Evolutionary conservation across 1,139 yeast species (phyloP), one percentile per base, ranked within the genome.

Genomic region (Trichomonascaceae sp.): DNA sequence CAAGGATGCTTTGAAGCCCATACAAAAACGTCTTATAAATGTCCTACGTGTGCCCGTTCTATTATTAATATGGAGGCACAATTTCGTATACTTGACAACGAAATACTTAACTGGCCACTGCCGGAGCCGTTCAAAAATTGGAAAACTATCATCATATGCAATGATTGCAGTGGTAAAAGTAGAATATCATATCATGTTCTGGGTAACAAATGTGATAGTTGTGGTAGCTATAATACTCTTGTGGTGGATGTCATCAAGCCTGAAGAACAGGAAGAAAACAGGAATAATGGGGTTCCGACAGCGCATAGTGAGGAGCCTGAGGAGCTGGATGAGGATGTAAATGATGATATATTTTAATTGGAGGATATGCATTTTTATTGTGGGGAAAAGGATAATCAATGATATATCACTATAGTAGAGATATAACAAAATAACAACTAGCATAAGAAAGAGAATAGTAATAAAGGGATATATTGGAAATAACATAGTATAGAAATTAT

Each of bases 41-140:
- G 98, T 69, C 98, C 98, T 1, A 78, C 89, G 1, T 91, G 98
- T 67, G 84, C 88, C 53, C 83, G 87, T 60, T 85, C 96, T 0
- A 81, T 91, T 47, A 77, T 86, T 43, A 88, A 89, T 70, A 90
- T 91, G 81, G 96, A 87, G 61, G 83, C 95, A 0, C 89, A 88
- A 66, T 91, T 91, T 66, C 74, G 97, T 50, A 84, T 90, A 44
- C 73, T 89, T 59, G 97, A 91, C 68, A 83, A 81, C 64, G 97
- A 91, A 67, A 88, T 91, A 53, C 76, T 73, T 43, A 81, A 81
- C 62, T 89, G 86, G 66, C 85, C 84, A 7, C 74, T 91, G 67
- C 97, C 97, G 0, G 79, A 82, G 18, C 96, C 96, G 3, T 84
- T 89, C 66, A 77, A 78, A 57, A 66, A 74, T 53, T 89, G 96